Evolutionary conservation across 2,329 filamentous ascomycete genomes (phyloP), one percentile per base, ranked within the genome.

Genomic region (Colletotrichum paranaense): DNA sequence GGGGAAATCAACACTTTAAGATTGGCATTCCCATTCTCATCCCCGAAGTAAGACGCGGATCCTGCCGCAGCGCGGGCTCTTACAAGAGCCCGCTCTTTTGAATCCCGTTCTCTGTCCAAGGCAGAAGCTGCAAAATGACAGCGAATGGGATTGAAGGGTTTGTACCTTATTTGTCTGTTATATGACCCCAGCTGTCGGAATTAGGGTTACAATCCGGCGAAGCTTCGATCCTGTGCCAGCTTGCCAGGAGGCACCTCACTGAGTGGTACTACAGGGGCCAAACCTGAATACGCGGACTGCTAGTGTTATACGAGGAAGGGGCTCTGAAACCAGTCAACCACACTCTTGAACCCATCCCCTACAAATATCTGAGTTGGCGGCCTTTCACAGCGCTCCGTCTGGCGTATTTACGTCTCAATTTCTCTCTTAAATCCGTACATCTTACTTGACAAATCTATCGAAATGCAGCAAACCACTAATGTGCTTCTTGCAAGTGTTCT

Each of bases 1-100:
- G 63, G 68, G 68, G 64, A 49, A 72, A 62, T n/a, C 60, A 67
- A 57, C 56, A 16, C 68, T 62, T 67, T 30, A 42, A 67, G 62
- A 67, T 72, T 67, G 57, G 11, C 59, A 26, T 35, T 38, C 42
- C 38, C 38, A 16, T 38, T 5, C 35, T 22, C 32, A 16, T 24
- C 14, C 35, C 58, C 22, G 26, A 60, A 26, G 58, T 38, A 60
- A 19, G 42, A 52, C 28, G n/a, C 46, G 62, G 46, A 64, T 64
- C 30, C 19, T 64, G 28, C 49, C 49, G 22, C 49, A 26, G 16
- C 28, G 12, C n/a, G 62, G 46, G 28, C 6, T 55, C 2, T 56
- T 56, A 14, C 9, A 64, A 42, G 30, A 42, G 9, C 62, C 62
- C 62, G 62, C 42, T 32, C 3, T 2, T 11, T 12, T 56, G 30